These are phyloP conservation scores for Hyphodiscus hymeniophilus DNA, from an alignment of 495 filamentous ascomycete genomes.

Conservation along the genomic window DNA sequence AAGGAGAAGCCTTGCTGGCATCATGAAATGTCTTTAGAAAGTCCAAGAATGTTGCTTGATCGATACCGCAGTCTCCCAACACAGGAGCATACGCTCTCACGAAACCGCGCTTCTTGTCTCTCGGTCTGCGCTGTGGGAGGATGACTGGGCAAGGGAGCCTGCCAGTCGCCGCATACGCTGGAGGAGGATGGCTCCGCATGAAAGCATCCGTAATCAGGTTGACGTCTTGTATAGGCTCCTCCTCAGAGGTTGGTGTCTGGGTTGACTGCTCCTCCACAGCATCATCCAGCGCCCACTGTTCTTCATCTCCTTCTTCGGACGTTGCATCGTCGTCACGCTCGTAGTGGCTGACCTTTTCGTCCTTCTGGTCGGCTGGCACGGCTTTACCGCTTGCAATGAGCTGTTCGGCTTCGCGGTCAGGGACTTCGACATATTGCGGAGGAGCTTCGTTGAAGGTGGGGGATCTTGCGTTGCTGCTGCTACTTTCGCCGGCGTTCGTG, in stretches of 20 bases:
- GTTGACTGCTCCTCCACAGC: conserved; percentile 32
- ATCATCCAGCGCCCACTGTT: conserved; percentile 45
- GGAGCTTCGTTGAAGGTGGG: background rate
- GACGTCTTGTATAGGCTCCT: conserved; percentile 61
- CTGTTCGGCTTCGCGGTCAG: conserved; percentile 5
- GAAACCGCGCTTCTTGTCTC: conserved; percentile 35
- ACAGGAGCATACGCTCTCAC: conserved; percentile 44
- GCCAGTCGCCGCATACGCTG: conserved; percentile 14
- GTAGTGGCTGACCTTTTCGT: conserved; percentile 8
- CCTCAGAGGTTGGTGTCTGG: conserved; percentile 54
- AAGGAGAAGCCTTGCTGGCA: conserved; percentile 29
- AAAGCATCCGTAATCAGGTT: conserved; percentile 37
- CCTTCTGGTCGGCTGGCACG: conserved; percentile 21
- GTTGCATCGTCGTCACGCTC: conserved; percentile 13
- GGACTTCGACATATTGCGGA: conserved; percentile 15
- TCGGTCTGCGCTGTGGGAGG: conserved; percentile 41
- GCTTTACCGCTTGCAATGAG: conserved; percentile 14
- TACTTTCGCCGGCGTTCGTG: conserved; percentile 7
- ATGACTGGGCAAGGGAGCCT: conserved; percentile 36
- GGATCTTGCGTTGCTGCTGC: background rate
- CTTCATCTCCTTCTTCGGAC: conserved; percentile 31
- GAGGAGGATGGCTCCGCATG: conserved; percentile 17
- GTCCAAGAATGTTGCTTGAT: conserved; percentile 43
- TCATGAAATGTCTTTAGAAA: conserved; percentile 44
- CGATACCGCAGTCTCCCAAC: conserved; percentile 40